Conservation (phyloP, 2,329 filamentous ascomycete genomes). For the Fusarium chaquense region DNA sequence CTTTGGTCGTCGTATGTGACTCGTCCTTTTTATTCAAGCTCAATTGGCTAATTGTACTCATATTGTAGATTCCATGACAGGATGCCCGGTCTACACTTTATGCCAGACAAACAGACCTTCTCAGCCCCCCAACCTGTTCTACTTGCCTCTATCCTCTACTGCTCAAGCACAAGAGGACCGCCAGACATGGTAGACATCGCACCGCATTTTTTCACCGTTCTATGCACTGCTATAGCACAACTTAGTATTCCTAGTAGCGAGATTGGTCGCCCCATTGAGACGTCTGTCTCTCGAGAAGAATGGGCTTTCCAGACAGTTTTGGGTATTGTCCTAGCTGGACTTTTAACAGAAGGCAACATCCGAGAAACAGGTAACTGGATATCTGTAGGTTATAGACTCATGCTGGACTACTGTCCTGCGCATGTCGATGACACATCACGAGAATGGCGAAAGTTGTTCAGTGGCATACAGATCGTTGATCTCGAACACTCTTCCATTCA, state of each 20-base stretch:
- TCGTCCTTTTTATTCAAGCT: rapidly evolving
- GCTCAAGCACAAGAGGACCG: slow-evolving; percentile 10
- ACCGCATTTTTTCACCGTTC: background rate
- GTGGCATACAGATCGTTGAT: slow-evolving; percentile 20
- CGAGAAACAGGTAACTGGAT: slow-evolving; percentile 26
- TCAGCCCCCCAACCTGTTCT: slow-evolving; percentile 3
- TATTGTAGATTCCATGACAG: slow-evolving; percentile 9
- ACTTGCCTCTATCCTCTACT: slow-evolving; percentile 10
- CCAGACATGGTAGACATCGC: slow-evolving; percentile 6
- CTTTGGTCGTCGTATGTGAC: slow-evolving; percentile 15
- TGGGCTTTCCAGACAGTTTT: slow-evolving; percentile 24
- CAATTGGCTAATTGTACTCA: rapidly evolving
- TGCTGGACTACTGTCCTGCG: slow-evolving; percentile 22
- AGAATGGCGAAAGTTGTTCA: slow-evolving; percentile 23
- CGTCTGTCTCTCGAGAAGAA: slow-evolving; percentile 7
- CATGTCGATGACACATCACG: slow-evolving; percentile 18
- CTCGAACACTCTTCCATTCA: slow-evolving; percentile 20
- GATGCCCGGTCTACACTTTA: slow-evolving; percentile 18
- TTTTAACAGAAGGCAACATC: slow-evolving; percentile 5
- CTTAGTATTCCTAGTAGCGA: slow-evolving; percentile 17
- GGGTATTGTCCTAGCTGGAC: slow-evolving; percentile 6
- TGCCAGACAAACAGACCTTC: slow-evolving; percentile 22
- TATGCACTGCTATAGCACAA: slow-evolving; percentile 21
- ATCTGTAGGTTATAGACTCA: slow-evolving; percentile 11
- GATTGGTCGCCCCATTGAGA: background rate